Evolutionary conservation across 768 basidiomycete species (phyloP).

Genomic region (Termitomyces sp.): DNA sequence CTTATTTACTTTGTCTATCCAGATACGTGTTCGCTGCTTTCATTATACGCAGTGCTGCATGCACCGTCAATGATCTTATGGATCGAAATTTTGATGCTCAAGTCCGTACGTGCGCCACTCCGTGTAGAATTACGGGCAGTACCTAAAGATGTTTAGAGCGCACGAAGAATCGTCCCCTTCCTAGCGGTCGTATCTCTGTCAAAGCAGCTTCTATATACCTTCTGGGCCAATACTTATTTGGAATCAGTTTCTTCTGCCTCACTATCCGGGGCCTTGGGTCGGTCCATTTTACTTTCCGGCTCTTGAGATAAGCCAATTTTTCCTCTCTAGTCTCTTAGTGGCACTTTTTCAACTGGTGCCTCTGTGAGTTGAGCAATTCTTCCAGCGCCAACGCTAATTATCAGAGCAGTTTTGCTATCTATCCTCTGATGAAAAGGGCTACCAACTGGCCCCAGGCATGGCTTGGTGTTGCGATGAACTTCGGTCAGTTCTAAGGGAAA

Average conservation of each 20-base stretch:
- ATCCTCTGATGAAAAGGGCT: constrained; percentile 47
- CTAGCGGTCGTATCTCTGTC: constrained; percentile 41
- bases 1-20: constrained; percentile 14
- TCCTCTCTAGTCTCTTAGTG: background rate
- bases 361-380: background rate
- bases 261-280: constrained; percentile 13
- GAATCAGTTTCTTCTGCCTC: constrained; percentile 30
- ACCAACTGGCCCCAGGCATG: constrained; percentile 57
- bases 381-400: constrained; percentile 27
- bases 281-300: background rate
- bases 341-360: constrained; percentile 1
- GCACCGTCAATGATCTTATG: constrained; percentile 49
- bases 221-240: constrained; percentile 32
- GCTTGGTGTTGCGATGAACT: constrained; percentile 52
- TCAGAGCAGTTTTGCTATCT: constrained; percentile 28
- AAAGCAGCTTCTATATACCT: constrained; percentile 32
- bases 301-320: background rate
- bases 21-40: constrained; percentile 32
- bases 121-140: too few relatives aligned
- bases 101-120: constrained; percentile 29
- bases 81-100: constrained; percentile 43
- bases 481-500: constrained; percentile 30
- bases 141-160: constrained; percentile 28
- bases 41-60: constrained; percentile 38
- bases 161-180: constrained; percentile 38